Conservation (phyloP, 148 eudicot species). For the Rhododendron vialii region DNA sequence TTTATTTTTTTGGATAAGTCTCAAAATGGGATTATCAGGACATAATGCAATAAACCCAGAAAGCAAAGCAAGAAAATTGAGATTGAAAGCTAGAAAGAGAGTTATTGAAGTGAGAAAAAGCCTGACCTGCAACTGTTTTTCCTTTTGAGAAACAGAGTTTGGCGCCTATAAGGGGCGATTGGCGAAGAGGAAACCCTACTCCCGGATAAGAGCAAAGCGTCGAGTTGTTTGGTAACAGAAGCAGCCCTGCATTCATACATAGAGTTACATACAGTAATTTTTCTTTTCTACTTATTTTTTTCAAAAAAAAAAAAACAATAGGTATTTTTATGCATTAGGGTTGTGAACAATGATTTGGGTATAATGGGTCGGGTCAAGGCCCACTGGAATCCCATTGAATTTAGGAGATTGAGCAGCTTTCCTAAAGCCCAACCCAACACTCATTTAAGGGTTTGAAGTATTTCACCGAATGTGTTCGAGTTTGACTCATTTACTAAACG, state of each 20-base stretch:
- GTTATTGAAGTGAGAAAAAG: background rate
- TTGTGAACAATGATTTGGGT: background rate
- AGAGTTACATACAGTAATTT: too few species aligned
- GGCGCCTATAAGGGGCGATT: constrained; percentile 26
- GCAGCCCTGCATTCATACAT: background rate
- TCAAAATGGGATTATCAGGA: background rate
- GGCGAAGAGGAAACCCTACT: constrained; percentile 29
- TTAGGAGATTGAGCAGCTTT: background rate
- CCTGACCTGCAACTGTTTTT: background rate
- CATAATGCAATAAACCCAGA: background rate
- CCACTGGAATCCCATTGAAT: background rate
- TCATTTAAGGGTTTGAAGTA: background rate
- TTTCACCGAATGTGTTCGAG: too few species aligned
- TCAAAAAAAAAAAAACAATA: background rate
- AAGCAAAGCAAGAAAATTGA: background rate
- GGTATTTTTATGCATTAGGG: background rate
- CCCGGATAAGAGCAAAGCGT: constrained; percentile 23
- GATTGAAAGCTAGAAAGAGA: background rate
- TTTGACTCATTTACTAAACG: too few species aligned
- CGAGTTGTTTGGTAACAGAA: constrained; percentile 21
- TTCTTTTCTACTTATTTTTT: background rate
- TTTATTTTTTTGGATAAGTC: background rate
- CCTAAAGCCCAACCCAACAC: background rate
- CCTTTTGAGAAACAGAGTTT: constrained; percentile 2
- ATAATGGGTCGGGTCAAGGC: background rate